Conservation (phyloP, 2,329 filamentous ascomycete species). For the Xylariaceae sp. region DNA sequence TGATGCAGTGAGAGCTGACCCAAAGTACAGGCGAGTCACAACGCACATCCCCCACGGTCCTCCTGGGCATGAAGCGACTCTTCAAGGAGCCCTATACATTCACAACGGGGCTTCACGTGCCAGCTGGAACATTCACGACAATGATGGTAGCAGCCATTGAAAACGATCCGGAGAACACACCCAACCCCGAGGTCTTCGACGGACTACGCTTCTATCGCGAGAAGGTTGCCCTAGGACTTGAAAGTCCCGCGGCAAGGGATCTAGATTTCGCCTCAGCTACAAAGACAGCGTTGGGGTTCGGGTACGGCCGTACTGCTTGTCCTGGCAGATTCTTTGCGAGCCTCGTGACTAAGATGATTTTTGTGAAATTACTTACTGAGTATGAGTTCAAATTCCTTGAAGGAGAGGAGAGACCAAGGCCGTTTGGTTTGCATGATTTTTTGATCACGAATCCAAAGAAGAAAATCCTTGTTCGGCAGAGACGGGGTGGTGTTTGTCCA, state of each 20-base stretch:
- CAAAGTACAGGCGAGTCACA: background rate
- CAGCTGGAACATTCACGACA: slow-evolving; percentile 8
- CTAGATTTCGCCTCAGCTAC: slow-evolving; percentile 23
- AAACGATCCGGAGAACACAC: slow-evolving; percentile 29
- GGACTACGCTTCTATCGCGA: slow-evolving; percentile 30
- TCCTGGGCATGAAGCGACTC: slow-evolving; percentile 2
- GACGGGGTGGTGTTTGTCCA: slow-evolving; percentile 1
- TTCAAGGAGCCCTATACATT: slow-evolving; percentile 5
- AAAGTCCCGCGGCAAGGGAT: background rate
- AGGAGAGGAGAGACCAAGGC: slow-evolving; percentile 18
- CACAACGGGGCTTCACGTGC: background rate
- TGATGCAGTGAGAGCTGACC: too few relatives aligned
- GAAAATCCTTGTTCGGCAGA: slow-evolving; percentile 6
- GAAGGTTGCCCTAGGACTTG: slow-evolving; percentile 20
- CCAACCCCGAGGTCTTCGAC: slow-evolving; percentile 29
- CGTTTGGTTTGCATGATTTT: slow-evolving; percentile 22
- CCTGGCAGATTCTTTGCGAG: slow-evolving; percentile 32
- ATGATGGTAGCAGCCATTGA: slow-evolving; percentile 19
- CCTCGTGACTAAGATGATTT: slow-evolving; percentile 28
- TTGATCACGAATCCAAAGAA: slow-evolving; percentile 17
- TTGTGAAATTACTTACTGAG: slow-evolving; percentile 24
- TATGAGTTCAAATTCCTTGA: slow-evolving; percentile 26
- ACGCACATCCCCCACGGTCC: background rate
- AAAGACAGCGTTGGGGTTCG: slow-evolving; percentile 31
- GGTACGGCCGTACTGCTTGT: slow-evolving; percentile 33